A percentile compares a stretch with the other conserved stretches of the same genome.
Evolutionary conservation across 257 asterid species (phyloP).

Genomic region (Asclepias syriaca): DNA sequence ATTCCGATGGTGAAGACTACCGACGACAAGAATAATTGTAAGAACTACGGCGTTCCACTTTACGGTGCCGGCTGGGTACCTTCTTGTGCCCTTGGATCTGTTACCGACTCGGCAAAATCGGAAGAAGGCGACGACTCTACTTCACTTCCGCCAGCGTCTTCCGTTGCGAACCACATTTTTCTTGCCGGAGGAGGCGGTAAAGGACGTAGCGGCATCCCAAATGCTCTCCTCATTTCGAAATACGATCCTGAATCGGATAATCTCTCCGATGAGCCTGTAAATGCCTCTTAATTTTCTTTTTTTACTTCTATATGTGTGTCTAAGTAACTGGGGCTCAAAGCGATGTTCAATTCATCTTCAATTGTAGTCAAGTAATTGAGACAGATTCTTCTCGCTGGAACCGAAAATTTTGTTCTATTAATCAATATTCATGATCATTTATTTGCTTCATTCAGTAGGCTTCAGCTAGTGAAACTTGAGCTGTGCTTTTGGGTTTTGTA

Average conservation of each 20-base stretch:
- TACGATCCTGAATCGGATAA: conserved; percentile 45
- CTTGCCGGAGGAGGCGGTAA: conserved; percentile 98
- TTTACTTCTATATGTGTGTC: neutral
- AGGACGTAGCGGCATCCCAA: conserved; percentile 81
- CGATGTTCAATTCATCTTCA: neutral
- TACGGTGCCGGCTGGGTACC: conserved; percentile 95
- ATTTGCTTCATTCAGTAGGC: neutral
- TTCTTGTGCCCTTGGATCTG: conserved; percentile 23
- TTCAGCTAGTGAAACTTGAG: neutral
- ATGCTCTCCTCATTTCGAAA: conserved; percentile 59
- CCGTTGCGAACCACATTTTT: conserved; percentile 36
- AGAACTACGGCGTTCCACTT: conserved; percentile 79
- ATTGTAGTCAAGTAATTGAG: neutral
- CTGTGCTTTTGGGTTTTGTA: neutral
- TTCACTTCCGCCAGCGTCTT: conserved; percentile 6
- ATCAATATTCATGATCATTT: neutral
- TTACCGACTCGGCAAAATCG: conserved; percentile 9
- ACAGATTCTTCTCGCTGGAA: neutral
- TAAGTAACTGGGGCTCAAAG: neutral
- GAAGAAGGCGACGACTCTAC: conserved; percentile 15
- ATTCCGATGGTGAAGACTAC: conserved; percentile 7
- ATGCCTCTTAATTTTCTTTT: conserved; percentile 6
- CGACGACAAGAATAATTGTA: conserved; percentile 27
- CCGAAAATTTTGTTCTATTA: too few relatives aligned
- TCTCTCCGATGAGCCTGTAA: conserved; percentile 77